phyloP scores from a whole-genome alignment of 169 alveolate genomes.

The Plasmodium coatneyi region DNA sequence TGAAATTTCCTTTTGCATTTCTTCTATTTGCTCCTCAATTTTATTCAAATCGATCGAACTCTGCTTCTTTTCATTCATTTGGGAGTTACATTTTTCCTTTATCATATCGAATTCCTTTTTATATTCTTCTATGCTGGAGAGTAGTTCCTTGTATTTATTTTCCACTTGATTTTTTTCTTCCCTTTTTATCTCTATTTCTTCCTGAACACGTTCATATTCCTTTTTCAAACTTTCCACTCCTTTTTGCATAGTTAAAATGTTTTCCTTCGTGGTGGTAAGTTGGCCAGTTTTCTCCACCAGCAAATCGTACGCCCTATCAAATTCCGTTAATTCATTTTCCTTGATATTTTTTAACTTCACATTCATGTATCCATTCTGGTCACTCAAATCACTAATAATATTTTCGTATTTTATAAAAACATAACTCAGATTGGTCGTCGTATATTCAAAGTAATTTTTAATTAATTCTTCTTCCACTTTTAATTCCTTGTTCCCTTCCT shows the following conservation, averaged over 20 bases:
- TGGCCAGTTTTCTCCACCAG: constrained; percentile 31
- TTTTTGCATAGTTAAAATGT: constrained; percentile 20
- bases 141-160: constrained; percentile 27
- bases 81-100: constrained; percentile 56
- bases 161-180: constrained; percentile 21
- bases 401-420: constrained; percentile 44
- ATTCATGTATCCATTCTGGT: constrained; percentile 43
- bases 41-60: constrained; percentile 33
- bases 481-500: constrained; percentile 22
- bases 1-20: not conserved
- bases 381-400: constrained; percentile 37
- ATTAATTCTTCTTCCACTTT: constrained; percentile 47
- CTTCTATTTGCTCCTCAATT: constrained; percentile 10
- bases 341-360: constrained; percentile 54
- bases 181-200: constrained; percentile 21
- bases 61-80: constrained; percentile 65
- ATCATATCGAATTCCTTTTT: constrained; percentile 46
- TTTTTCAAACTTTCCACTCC: constrained; percentile 1
- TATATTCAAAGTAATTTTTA: constrained; percentile 61
- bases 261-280: constrained; percentile 21
- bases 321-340: constrained; percentile 31
- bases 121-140: constrained; percentile 20
- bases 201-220: constrained; percentile 30
- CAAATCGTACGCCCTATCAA: not conserved
- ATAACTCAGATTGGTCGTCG: constrained; percentile 60